Base-by-base conservation (phyloP, 495 filamentous ascomycete species). In the Penicillium argentinense region DNA sequence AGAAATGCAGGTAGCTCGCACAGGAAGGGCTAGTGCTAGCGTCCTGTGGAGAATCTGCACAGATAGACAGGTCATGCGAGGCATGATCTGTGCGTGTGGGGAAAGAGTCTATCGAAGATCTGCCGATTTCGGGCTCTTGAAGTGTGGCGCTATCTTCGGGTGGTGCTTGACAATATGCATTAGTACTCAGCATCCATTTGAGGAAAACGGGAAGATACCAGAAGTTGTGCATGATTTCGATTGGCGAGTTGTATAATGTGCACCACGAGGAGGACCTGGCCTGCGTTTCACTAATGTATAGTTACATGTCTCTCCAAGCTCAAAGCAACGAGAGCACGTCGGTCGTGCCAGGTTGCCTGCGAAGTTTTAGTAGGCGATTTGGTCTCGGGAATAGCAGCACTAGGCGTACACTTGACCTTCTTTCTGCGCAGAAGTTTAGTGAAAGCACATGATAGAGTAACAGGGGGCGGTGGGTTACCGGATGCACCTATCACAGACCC, bases 281-380 rank as follows among this genome's bases (percentile, higher is more conserved):
- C 43, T 57, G 1, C 49, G 49, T 30, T 23, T 39, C 16, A 13
- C 21, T 17, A 32, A 19, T 9, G 50, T 22, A 34, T 53, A 57
- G 21, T 28, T 49, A 49, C 54, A 57, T 11, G 24, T 43, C 12
- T 55, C n/a, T 14, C 54, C 58, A 19, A 21, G 54, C 28, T 55
- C 47, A 34, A 39, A 52, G 38, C 58, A 61, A 19, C 54, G 58
- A 44, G 53, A 54, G 40, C 58, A 61, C 9, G 42, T 46, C 14
- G 54, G 58, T 36, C 47, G 40, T 21, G 8, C 33, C 27, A 32
- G 46, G 24, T 61, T 29, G 37, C 54, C 58, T 61, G 23, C 24
- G 18, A 18, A 24, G 12, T 25, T n/a, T n/a, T n/a, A 36, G 45
- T 42, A 9, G 25, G 23, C 11, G 21, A 32, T 37, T n/a, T n/a